Base-by-base conservation (phyloP, 2,329 filamentous ascomycete species). In the Paraphoma chrysanthemicola region DNA sequence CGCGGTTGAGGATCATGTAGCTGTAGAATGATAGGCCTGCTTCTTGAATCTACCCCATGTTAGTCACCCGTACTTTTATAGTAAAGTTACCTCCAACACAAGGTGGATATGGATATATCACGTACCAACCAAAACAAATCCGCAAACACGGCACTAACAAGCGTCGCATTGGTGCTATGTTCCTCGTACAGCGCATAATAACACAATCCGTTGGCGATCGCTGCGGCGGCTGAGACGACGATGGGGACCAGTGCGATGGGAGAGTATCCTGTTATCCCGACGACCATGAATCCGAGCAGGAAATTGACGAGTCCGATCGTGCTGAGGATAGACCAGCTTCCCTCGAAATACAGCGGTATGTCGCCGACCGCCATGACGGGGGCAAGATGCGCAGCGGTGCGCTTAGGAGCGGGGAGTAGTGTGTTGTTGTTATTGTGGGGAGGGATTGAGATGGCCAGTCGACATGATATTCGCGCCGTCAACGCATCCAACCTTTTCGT, bases 41-140 rank as follows among this genome's bases (percentile, higher is more conserved):
- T 44, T 51, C 48, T 44, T 51, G 48, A 14, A 51, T 44, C 48
- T 51, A 29, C 14, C 10, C 11, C 28, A 11, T 14, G 16, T 46
- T 9, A 46, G 44, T 16, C n/a, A n/a, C n/a, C n/a, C n/a, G n/a
- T n/a, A n/a, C n/a, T n/a, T n/a, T n/a, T n/a, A n/a, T n/a, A n/a
- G n/a, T n/a, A n/a, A n/a, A n/a, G n/a, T n/a, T n/a, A n/a, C n/a
- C 8, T 9, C 23, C 11, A 23, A 6, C 6, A 10, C 18, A 3
- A 14, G n/a, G n/a, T n/a, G n/a, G n/a, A n/a, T 30, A 16, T n/a
- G 6, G 28, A 12, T 6, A n/a, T 44, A n/a, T n/a, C n/a, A n/a
- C 48, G n/a, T 51, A 51, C 48, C 48, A 51, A 14, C 48, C 48
- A 51, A 17, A 51, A 44, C 12, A 51, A 6, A 44, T 51, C 48